phyloP scores from a whole-genome alignment of 2,329 filamentous ascomycete species.

The Paecilomyces variotii region DNA sequence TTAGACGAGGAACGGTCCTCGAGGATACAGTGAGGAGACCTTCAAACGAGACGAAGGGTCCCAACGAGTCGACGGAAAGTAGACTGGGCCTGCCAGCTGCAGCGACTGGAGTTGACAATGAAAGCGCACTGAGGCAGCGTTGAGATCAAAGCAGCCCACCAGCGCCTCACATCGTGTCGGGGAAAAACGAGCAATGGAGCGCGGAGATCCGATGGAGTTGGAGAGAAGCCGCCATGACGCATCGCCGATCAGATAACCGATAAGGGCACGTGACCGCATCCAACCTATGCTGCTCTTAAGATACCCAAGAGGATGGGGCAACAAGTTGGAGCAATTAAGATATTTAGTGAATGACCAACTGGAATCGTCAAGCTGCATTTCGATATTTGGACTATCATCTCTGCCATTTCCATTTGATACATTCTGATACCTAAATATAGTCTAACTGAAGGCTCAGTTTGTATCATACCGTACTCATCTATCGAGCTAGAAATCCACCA shows the following conservation, averaged over 20 bases:
- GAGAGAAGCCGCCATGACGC: neutral
- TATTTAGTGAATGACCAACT: too few relatives aligned
- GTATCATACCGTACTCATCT: too few relatives aligned
- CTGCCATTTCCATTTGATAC: too few relatives aligned
- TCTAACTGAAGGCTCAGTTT: too few relatives aligned
- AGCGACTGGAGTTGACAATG: neutral
- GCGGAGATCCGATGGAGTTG: neutral
- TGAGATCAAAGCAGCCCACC: neutral
- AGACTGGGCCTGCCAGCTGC: neutral
- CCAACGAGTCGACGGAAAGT: neutral
- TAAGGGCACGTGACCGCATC: neutral
- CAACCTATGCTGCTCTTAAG: too few relatives aligned
- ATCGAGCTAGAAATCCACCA: conserved; percentile 11
- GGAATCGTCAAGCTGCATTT: too few relatives aligned
- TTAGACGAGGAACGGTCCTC: neutral
- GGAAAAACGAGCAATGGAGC: neutral
- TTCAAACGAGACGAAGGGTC: neutral
- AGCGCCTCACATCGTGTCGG: neutral
- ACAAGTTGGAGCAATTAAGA: too few relatives aligned
- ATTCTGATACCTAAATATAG: too few relatives aligned
- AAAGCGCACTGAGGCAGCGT: neutral
- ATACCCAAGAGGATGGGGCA: too few relatives aligned
- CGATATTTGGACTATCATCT: too few relatives aligned
- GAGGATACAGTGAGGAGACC: neutral
- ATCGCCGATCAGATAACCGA: neutral